Evolutionary conservation across 1,284 basidiomycete species (phyloP), one percentile per base, ranked within the genome.

Genomic region (Malassezia furfur): DNA sequence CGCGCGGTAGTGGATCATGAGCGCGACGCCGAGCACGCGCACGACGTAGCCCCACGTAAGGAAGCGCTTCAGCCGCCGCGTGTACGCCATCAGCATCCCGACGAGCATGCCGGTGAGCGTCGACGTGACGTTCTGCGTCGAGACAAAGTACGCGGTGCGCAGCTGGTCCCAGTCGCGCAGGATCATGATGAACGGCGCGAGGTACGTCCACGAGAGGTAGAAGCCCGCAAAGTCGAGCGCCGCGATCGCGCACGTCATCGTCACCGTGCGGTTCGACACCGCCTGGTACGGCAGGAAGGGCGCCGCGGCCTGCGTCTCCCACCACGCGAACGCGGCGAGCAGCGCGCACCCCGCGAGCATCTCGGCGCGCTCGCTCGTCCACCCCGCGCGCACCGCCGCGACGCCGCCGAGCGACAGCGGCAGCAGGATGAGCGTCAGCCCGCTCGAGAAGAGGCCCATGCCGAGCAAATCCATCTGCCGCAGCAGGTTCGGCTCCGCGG

Each of bases 41-140:
- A 88, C 80, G 59, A 79, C 66, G 19, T 88, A 80, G 50, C 86
- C 87, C 45, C 68, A 63, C 56, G 87, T 77, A 40, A 88, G 79
- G 41, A 86, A 75, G 66, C 78, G 79, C 81, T 85, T 85, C 69
- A 80, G 83, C 7, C 82, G 80, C 43, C 79, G 79, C 34, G 79
- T 69, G 64, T 77, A 80, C 37, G 79, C 79, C 81, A 85, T 81
- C 17, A 31, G 30, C 17, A 45, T 37, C 4, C 85, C 85, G 9
- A 81, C 83, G 1, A 78, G 15, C 59, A 86, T 83, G 38, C 80
- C 84, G 61, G 83, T 84, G 34, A 85, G 70, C 1, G 83, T 84
- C 32, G 85, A 78, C 0, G 81, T 80, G 60, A 86, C 79, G 15
- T 81, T 82, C 48, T 76, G 73, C 19, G 72, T 73, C 11, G 68